Base-by-base conservation (phyloP, 495 filamentous ascomycete species). In the Pyrenopolyporus hunteri region DNA sequence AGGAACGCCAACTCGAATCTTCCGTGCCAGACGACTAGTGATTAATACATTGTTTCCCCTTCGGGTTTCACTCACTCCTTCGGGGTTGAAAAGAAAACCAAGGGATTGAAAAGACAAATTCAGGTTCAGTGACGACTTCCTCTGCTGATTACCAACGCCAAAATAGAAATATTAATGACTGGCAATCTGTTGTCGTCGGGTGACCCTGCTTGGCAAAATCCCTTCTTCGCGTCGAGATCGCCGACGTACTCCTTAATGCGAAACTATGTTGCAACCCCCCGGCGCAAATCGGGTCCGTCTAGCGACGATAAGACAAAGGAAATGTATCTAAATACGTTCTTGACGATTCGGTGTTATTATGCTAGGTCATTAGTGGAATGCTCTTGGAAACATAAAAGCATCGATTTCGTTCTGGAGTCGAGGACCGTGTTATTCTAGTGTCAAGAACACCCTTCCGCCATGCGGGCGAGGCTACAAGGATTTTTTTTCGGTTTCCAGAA, bases 271-370 rank as follows among this genome's bases (percentile, higher is more conserved):
- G 46, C 50, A 55, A 58, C 48, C 26, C 43, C 44, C 13, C 11
- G 10, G 33, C 49, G 62, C 22, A 59, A 45, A 57, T 54, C 35
- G 50, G 43, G 35, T 32, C 28, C 62, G 56, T 54, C 62, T 47
- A 52, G 62, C 56, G 62, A 65, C 55, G 62, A 37, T 43, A 29
- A 43, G 13, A 65, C 62, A 65, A 59, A 65, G 62, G 62, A 65
- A 65, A 65, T 60, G 33, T 57, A 59, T 59, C 29, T 59, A 59
- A 19, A 55, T 54, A 19, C 13, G 14, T 56, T 59, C 43, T 59
- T 49, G 50, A 44, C 33, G 32, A 51, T 36, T 46, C 28, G 50
- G 37, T 16, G 25, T 4, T 37, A 19, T 5, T 33, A 14, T 58
- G 42, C 19, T 29, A 39, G 28, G 44, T 55, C 37, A 29, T 40